Conservation (phyloP, 768 basidiomycete species). For the Pulveroboletus sp. region DNA sequence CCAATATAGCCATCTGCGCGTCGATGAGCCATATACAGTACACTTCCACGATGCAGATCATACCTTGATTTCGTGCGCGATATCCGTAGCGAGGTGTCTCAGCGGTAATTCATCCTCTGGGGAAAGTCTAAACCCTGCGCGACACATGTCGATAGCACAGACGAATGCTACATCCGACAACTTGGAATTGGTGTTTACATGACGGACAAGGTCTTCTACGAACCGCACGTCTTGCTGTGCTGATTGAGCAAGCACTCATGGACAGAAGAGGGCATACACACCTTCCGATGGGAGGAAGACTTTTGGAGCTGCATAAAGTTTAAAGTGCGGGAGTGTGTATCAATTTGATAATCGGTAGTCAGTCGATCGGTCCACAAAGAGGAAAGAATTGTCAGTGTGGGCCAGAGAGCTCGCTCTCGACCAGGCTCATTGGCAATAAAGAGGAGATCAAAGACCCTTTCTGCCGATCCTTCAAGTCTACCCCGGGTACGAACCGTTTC, state of each 20-base stretch:
- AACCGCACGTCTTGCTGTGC: conserved; percentile 48
- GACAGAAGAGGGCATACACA: not conserved
- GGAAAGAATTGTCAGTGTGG: conserved; percentile 69
- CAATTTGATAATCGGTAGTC: conserved; percentile 49
- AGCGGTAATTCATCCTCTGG: conserved; percentile 58
- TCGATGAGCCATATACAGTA: not conserved
- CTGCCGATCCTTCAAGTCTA: conserved; percentile 74
- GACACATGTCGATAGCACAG: conserved; percentile 74
- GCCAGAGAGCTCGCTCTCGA: conserved; percentile 65
- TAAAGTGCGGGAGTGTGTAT: conserved; percentile 30
- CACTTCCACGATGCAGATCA: conserved; percentile 18
- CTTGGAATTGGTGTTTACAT: conserved; percentile 51
- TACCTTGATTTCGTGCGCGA: conserved; percentile 81
- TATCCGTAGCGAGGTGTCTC: conserved; percentile 61
- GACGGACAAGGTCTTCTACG: conserved; percentile 57
- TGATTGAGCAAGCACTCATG: conserved; percentile 2
- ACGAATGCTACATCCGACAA: conserved; percentile 63
- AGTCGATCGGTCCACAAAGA: conserved; percentile 75
- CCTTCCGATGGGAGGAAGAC: conserved; percentile 30
- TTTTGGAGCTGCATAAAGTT: conserved; percentile 31
- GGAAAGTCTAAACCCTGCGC: conserved; percentile 55
- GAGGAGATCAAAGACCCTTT: conserved; percentile 81
- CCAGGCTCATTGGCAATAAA: conserved; percentile 44
- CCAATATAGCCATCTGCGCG: conserved; percentile 21
- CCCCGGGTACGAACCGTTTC: conserved; percentile 61